Conservation (phyloP, 352 stramenopile species). For the Phytophthora idaei region DNA sequence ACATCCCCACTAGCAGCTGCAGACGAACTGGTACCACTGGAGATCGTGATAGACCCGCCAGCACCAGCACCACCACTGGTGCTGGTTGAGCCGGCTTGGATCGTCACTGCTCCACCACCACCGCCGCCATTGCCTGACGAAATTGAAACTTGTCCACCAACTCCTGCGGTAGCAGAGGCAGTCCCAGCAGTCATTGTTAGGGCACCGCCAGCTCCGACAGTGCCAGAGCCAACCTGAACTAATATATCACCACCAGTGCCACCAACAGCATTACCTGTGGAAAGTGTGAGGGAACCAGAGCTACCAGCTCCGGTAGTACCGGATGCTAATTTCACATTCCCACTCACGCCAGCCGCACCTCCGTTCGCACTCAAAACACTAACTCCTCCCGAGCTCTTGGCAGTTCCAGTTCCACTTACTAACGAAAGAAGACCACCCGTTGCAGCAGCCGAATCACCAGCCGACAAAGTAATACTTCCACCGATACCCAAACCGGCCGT, state of each 20-base stretch:
- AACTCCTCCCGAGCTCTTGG: slow-evolving; percentile 54
- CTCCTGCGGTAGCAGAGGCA: slow-evolving; percentile 25
- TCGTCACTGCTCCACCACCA: slow-evolving; percentile 34
- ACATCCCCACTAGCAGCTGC: slow-evolving; percentile 39
- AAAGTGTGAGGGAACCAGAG: slow-evolving; percentile 52
- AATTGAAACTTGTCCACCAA: slow-evolving; percentile 36
- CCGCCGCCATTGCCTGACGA: slow-evolving; percentile 40
- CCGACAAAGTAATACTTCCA: slow-evolving; percentile 42
- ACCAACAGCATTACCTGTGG: slow-evolving; percentile 47
- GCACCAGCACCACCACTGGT: slow-evolving; percentile 24
- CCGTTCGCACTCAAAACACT: slow-evolving; percentile 41
- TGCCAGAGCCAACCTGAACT: slow-evolving; percentile 48
- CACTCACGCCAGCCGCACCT: slow-evolving; percentile 49
- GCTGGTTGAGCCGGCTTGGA: slow-evolving; percentile 31
- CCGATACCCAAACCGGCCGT: slow-evolving; percentile 34
- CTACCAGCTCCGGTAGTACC: slow-evolving; percentile 51
- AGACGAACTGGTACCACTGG: slow-evolving; percentile 43
- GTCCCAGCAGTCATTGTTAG: slow-evolving; percentile 44
- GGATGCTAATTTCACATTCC: slow-evolving; percentile 47
- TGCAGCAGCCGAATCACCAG: slow-evolving; percentile 38
- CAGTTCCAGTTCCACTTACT: slow-evolving; percentile 36
- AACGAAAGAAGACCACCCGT: slow-evolving; percentile 49
- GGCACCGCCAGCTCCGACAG: slow-evolving; percentile 44
- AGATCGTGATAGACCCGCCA: slow-evolving; percentile 44
- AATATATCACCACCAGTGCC: slow-evolving; percentile 54